Base-by-base conservation (phyloP, 768 basidiomycete species). In the Pisolithus orientalis region DNA sequence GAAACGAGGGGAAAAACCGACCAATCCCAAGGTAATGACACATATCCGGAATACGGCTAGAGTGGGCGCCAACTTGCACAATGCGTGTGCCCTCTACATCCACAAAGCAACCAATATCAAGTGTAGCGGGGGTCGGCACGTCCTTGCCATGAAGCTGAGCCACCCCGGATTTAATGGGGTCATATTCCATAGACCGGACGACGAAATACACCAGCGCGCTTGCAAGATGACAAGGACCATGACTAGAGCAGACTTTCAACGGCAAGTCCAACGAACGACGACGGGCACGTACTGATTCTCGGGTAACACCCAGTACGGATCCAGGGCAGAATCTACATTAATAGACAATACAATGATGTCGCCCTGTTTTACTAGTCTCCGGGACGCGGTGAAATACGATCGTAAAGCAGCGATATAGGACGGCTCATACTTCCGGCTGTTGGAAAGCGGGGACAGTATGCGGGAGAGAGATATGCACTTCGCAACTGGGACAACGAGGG, bases 61-160 rank as follows among this genome's bases (percentile, higher is more conserved):
- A 80, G 59, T 92, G 90, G 6, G 90, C 61, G 0, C 95, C 94
- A 0, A 82, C 76, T 65, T 94, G 90, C 7, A 88, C 67, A 61
- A 97, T 80, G 49, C 83, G 82, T 17, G 95, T 95, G 6, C 76
- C 63, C 1, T 74, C 64, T 1, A 83, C 69, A 59, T 97, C 90
- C 17, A 96, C 75, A 79, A 88, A 89, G 61, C 87, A 94, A 0
- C 95, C 95, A 16, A 94, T 64, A 59, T 90, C 82, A 5, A 87
- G 89, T 17, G 77, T 65, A 0, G 77, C 75, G 2, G 77, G 77
- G 14, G 82, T 80, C 34, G 34, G 11, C 14, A 34, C 34, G 24
- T 78, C 71, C 57, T 81, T 79, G 6, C 79, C 64, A 55, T 84
- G 65, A 38, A 52, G 57, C 31, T 67, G 66, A 39, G 70, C 65